Base-by-base conservation (phyloP, 2,329 filamentous ascomycete species). In the Phialemonium atrogriseum region DNA sequence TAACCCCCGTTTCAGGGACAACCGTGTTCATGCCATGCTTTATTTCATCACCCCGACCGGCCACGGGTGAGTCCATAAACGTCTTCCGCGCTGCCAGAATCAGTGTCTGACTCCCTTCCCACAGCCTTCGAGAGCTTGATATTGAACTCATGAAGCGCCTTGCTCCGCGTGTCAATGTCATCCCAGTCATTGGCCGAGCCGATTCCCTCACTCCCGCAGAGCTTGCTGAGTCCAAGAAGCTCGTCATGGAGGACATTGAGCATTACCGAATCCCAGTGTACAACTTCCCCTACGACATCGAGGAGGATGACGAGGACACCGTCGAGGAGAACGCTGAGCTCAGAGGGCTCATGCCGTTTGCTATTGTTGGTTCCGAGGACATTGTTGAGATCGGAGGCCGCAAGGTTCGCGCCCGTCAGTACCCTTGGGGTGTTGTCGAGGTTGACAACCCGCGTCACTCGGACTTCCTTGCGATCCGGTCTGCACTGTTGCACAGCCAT, bases 161-260 rank as follows among this genome's bases (percentile, higher is more conserved):
- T 32, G 94, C 91, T 14, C 91, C 91, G 41, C 87, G 91, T 57
- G 89, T 94, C 64, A 98, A 98, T 60, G 91, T 98, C 48, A 98
- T 98, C 46, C 91, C 91, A 42, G 91, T 98, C 50, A 95, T 98
- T 58, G 91, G 91, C 55, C 94, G 95, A 62, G 91, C 91, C 56
- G 91, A 98, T 60, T 94, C 91, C 14, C 80, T 98, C 42, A 98
- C 91, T 35, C 91, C 91, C 23, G 82, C 85, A 46, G 91, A 98
- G 68, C 74, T 98, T 43, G 91, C 91, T 46, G 91, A 98, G 66
- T 96, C 89, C 47, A 98, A 98, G 79, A 98, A 96, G 74, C 77
- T 98, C 40, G 88, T 98, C 55, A 98, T 98, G 91, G 91, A 98
- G 70, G 91, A 98, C 58, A 98, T 98, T 49, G 91, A 98, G 67